phyloP scores from a whole-genome alignment of 2,329 filamentous ascomycete genomes.

The Penicillium sp. region DNA sequence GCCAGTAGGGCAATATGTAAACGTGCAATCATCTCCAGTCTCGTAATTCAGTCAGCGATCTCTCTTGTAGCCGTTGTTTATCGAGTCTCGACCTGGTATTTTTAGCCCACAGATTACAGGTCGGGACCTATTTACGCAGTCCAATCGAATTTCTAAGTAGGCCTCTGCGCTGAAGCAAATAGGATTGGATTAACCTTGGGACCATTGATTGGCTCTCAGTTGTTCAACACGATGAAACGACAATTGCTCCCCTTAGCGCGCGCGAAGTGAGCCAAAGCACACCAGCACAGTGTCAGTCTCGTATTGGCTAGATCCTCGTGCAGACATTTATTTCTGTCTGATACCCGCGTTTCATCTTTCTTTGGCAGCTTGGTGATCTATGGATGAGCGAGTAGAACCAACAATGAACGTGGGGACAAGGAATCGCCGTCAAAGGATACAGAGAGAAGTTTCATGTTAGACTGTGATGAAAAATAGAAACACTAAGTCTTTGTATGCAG shows the following conservation, averaged over 20 bases:
- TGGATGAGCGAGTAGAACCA: constrained; percentile 11
- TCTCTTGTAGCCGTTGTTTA: background rate
- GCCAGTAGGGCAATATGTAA: constrained; percentile 17
- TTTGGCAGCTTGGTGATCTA: background rate
- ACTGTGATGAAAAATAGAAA: constrained; percentile 10
- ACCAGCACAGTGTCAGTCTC: background rate
- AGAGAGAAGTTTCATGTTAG: constrained; percentile 15
- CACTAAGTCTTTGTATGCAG: constrained; percentile 6
- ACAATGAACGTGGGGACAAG: constrained; percentile 4
- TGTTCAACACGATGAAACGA: constrained; percentile 10
- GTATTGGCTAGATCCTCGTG: background rate
- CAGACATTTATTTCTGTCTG: constrained; percentile 7
- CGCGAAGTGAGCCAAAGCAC: constrained; percentile 17
- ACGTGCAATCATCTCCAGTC: constrained; percentile 7
- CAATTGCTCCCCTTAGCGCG: constrained; percentile 16
- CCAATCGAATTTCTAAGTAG: background rate
- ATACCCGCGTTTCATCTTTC: constrained; percentile 15
- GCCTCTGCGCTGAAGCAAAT: background rate
- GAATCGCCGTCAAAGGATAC: constrained; percentile 10
- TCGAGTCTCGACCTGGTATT: background rate
- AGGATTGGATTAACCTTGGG: background rate
- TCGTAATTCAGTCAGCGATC: background rate
- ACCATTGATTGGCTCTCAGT: constrained; percentile 15
- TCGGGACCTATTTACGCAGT: background rate
- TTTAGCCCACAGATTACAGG: constrained; percentile 1